Base-by-base conservation (phyloP, 2,329 filamentous ascomycete genomes). In the Pleoardoris graminearum region DNA sequence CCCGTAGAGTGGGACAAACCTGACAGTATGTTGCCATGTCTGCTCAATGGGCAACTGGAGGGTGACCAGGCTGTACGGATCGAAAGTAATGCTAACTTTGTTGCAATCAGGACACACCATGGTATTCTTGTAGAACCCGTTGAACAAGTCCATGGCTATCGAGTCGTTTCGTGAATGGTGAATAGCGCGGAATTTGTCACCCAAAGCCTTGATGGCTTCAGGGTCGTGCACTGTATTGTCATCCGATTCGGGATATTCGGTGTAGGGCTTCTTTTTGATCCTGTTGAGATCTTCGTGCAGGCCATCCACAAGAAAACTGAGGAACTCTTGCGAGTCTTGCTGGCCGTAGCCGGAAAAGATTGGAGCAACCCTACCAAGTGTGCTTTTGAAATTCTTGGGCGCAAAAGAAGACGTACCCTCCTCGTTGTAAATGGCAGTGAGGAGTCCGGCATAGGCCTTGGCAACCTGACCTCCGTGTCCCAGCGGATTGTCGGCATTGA, bases 71-170 rank as follows among this genome's bases (percentile, higher is more conserved):
- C 91, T 97, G 79, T 96, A 99, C 0, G 94, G 94, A 70, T 99
- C 94, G 68, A 99, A 99, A 0, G 94, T 97, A 65, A 99, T 96
- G 82, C 92, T 97, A 74, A 97, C 89, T 76, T 97, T 99, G 62
- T 88, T 83, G 72, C 94, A 99, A 7, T 82, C 83, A 0, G 94
- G 94, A 68, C 94, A 99, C 58, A 94, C 88, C 58, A 99, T 83
- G 0, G 93, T 97, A 38, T 95, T 97, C 77, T 97, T 97, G 82
- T 97, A 99, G 82, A 97, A 91, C 58, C 94, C 94, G 19, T 91
- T 95, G 73, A 99, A 99, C 10, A 99, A 81, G 69, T 99, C 94
- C 51, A 91, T 93, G 60, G 97, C 90, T 35, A 97, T 88, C 0
- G 94, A 97, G 68, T 97, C 91, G 62, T 99, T 96, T 47, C 94